A percentile compares a stretch with the other conserved stretches of the same genome.
These are phyloP conservation scores for Kazachstania psychrophila DNA, from an alignment of 805 yeast species.

Conservation along the genomic window DNA sequence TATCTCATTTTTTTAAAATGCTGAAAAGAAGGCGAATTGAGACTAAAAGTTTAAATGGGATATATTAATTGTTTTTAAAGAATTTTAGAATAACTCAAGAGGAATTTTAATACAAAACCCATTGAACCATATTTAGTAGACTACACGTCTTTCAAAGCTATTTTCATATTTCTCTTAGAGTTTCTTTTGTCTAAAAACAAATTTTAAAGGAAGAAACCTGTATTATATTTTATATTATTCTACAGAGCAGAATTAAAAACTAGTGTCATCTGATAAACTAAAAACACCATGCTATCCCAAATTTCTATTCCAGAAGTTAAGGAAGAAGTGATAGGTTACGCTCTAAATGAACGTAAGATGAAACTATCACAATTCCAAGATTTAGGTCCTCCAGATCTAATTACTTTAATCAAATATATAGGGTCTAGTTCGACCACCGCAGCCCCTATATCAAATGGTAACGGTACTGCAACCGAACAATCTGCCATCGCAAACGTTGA, in stretches of 20 bases:
- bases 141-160: no score
- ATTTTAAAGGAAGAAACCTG: no score
- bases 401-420: slow-evolving; percentile 31
- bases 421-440: slow-evolving; percentile 12
- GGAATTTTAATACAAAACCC: no score
- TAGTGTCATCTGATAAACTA: not conserved
- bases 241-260: not conserved
- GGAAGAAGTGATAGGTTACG: slow-evolving; percentile 50
- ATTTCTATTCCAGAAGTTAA: slow-evolving; percentile 58
- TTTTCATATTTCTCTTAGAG: no score
- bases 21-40: no score
- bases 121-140: no score
- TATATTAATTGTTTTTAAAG: no score
- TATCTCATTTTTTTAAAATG: no score
- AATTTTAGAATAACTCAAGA: no score
- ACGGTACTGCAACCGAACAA: slow-evolving; percentile 6
- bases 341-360: slow-evolving; percentile 55
- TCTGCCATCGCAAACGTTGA: slow-evolving; percentile 10
- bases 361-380: slow-evolving; percentile 52
- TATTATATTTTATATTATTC: not conserved
- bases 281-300: slow-evolving; percentile 34
- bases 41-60: no score
- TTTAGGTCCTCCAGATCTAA: slow-evolving; percentile 65
- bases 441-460: slow-evolving; percentile 3
- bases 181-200: no score